These are phyloP conservation scores for Glutinoglossum americanum DNA, from an alignment of 495 filamentous ascomycete species.

Conservation along the genomic window DNA sequence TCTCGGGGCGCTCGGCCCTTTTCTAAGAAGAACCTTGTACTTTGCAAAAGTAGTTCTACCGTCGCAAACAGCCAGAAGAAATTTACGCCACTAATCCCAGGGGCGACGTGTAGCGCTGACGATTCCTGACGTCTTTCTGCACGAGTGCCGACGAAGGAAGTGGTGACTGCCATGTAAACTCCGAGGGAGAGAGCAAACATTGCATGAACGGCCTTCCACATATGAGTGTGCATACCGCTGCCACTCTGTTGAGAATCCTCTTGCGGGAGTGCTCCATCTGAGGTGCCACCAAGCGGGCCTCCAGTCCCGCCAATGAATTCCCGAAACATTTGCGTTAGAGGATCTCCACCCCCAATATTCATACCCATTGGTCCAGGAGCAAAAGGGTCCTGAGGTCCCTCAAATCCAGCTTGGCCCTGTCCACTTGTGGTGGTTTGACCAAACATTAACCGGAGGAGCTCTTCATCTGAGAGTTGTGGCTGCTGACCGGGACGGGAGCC, in stretches of 20 bases:
- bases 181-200: slow-evolving; percentile 49
- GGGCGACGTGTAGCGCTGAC: slow-evolving; percentile 7
- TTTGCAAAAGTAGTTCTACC: slow-evolving; percentile 49
- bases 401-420: neutral
- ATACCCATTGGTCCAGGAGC: slow-evolving; percentile 12
- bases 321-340: slow-evolving; percentile 36
- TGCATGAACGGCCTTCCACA: slow-evolving; percentile 62
- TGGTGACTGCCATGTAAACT: slow-evolving; percentile 41
- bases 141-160: slow-evolving; percentile 40
- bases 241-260: slow-evolving; percentile 13
- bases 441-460: slow-evolving; percentile 4
- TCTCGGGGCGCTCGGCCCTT: neutral
- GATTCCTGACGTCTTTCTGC: slow-evolving; percentile 17
- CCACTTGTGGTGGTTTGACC: neutral
- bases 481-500: slow-evolving; percentile 12
- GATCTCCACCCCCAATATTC: slow-evolving; percentile 24
- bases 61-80: slow-evolving; percentile 67
- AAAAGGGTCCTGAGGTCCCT: slow-evolving; percentile 15
- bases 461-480: slow-evolving; percentile 16
- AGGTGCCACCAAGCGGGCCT: slow-evolving; percentile 20
- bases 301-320: slow-evolving; percentile 30
- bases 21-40: slow-evolving; percentile 5
- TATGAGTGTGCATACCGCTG: slow-evolving; percentile 25
- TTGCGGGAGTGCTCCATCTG: slow-evolving; percentile 19
- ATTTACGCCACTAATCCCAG: slow-evolving; percentile 15